Base-by-base conservation (phyloP, 768 basidiomycete genomes). In the Suillus plorans region DNA sequence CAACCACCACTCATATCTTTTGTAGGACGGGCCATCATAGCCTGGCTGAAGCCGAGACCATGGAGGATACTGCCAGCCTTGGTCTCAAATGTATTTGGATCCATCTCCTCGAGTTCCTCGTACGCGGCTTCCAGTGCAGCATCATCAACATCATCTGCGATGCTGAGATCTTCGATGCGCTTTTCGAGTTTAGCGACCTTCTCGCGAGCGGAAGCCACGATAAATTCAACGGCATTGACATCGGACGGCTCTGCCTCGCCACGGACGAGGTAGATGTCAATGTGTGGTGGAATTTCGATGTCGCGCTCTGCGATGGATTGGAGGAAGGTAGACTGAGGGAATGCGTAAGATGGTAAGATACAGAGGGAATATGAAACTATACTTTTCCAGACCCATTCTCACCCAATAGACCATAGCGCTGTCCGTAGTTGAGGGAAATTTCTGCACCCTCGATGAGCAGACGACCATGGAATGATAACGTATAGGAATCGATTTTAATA, bases 321-420 rank as follows among this genome's bases (percentile, higher is more conserved):
- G 34, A 99, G 85, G 82, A 97, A 94, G 3, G 96, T 99, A 1
- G 97, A 97, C 94, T 96, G 16, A 36, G 53, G 14, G 20, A 58
- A 25, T 53, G 72, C 47, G 63, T 25, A 34, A 10, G 62, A 58
- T 37, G 36, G 63, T 64, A 63, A 45, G 59, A 59, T 20, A 61
- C 34, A 61, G 50, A 59, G 63, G 62, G 8, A 57, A 36, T 57
- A 63, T 61, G 44, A 28, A 44, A 70, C 71, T 57, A 52, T 63
- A 95, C 95, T 89, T 99, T 99, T 81, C 97, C 97, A n/a, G 93
- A 96, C 39, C 97, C 97, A 74, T 99, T 99, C 77, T 98, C 95
- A 44, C 97, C 97, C 50, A 99, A 82, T 39, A 99, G 83, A 77
- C 97, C 97, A 72, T 99, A 99, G 68, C 94, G 81, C 73, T 96